Evolutionary conservation across 805 yeast genomes (phyloP).

Genomic region (Saccharomycopsis sp.): DNA sequence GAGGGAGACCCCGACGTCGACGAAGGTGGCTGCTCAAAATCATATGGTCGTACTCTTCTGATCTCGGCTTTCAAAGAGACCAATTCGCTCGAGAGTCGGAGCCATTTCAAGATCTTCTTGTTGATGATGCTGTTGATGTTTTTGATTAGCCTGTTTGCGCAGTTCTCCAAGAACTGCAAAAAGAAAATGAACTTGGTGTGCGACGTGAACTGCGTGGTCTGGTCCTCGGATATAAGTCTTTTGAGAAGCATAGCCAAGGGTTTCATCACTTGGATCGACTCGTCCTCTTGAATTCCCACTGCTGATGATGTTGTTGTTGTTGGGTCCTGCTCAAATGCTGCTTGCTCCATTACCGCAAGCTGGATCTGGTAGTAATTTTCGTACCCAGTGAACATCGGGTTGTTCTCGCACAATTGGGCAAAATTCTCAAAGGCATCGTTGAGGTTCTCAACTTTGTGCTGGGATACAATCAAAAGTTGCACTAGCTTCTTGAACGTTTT

Average conservation of each 20-base stretch:
- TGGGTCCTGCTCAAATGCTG: too few species aligned
- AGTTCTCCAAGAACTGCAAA: constrained; percentile 17
- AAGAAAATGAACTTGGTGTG: constrained; percentile 8
- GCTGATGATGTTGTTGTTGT: too few species aligned
- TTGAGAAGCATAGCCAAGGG: background rate
- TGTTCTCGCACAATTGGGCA: constrained; percentile 2
- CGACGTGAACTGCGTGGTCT: background rate
- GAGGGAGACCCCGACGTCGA: too few species aligned
- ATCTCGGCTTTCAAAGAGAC: constrained; percentile 28
- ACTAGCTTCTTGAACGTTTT: constrained; percentile 27
- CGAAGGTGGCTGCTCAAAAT: constrained; percentile 3
- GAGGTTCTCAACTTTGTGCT: constrained; percentile 13
- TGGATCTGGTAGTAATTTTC: background rate
- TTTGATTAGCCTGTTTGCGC: constrained; percentile 25
- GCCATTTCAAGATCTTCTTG: constrained; percentile 35
- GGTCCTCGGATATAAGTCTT: background rate
- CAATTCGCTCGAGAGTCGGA: constrained; percentile 36
- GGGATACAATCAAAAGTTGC: constrained; percentile 26
- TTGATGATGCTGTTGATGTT: constrained; percentile 29
- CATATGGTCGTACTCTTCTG: constrained; percentile 21
- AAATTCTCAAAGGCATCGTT: constrained; percentile 1
- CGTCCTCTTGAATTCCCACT: background rate
- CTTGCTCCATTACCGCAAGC: background rate
- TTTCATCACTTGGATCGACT: background rate
- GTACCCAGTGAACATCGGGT: constrained; percentile 1